Conservation (phyloP, 768 basidiomycete species). For the Phylloporus sp. region DNA sequence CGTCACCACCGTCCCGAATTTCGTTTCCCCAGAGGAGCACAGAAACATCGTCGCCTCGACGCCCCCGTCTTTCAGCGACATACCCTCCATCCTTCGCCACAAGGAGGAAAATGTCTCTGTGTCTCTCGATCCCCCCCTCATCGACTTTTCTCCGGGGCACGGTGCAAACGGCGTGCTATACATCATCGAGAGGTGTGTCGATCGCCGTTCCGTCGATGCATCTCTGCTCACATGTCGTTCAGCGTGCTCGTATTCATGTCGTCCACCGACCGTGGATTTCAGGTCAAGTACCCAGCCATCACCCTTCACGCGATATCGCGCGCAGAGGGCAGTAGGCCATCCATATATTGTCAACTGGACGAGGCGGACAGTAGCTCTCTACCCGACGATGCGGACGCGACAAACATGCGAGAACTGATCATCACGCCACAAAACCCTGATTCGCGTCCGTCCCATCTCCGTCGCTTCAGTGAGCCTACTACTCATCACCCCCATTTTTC, state of each 20-base stretch:
- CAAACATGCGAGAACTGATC: slow-evolving; percentile 72
- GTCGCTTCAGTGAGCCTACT: not conserved
- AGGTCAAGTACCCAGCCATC: slow-evolving; percentile 83
- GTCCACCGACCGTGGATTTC: slow-evolving; percentile 64
- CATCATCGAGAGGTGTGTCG: slow-evolving; percentile 74
- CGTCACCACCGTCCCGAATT: slow-evolving; percentile 40
- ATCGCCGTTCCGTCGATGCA: slow-evolving; percentile 1
- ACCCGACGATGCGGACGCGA: slow-evolving; percentile 36
- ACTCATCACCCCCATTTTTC: not conserved
- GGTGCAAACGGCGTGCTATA: slow-evolving; percentile 64
- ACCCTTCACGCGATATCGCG: slow-evolving; percentile 92
- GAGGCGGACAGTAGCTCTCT: slow-evolving; percentile 41
- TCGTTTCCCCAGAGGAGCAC: slow-evolving; percentile 64
- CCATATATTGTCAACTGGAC: slow-evolving; percentile 93
- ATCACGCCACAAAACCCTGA: slow-evolving; percentile 59
- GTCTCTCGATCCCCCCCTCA: slow-evolving; percentile 61
- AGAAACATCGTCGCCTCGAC: slow-evolving; percentile 65
- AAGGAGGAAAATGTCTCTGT: slow-evolving; percentile 67
- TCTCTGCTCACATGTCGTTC: slow-evolving; percentile 5
- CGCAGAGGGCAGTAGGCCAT: slow-evolving; percentile 49
- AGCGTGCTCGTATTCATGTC: slow-evolving; percentile 80
- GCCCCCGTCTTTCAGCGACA: slow-evolving; percentile 76
- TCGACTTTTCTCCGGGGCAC: slow-evolving; percentile 52
- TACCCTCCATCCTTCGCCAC: slow-evolving; percentile 78
- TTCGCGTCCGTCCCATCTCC: slow-evolving; percentile 48